These are phyloP conservation scores for Cryphonectria parasitica DNA, from an alignment of 2,329 filamentous ascomycete species.

Conservation along the genomic window DNA sequence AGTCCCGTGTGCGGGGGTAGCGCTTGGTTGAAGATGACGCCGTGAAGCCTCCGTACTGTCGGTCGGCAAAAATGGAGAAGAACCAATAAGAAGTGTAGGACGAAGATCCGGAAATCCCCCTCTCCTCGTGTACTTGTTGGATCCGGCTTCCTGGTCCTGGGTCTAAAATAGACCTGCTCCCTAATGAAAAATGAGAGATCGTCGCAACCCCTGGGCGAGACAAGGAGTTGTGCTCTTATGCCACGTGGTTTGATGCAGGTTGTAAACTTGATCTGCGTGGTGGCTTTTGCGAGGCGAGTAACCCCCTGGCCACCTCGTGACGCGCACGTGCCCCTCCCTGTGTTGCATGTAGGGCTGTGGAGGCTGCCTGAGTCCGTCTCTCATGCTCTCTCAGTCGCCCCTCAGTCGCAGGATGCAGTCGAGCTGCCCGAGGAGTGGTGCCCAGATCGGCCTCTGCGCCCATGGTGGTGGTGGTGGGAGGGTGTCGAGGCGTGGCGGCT, in stretches of 20 bases:
- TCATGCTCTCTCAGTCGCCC: not conserved
- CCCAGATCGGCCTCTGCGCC: conserved; percentile 55
- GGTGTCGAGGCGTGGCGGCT: conserved; percentile 53
- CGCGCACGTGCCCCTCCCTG: not conserved
- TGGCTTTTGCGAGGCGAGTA: not conserved
- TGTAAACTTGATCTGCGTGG: not conserved
- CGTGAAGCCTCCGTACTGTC: conserved; percentile 44
- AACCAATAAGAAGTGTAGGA: not conserved
- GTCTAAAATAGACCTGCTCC: not conserved
- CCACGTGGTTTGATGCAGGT: conserved; percentile 15
- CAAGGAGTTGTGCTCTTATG: not conserved
- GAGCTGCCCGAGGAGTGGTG: conserved; percentile 67
- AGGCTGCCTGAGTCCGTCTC: not conserved
- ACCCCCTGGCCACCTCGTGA: not conserved
- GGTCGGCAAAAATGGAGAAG: conserved; percentile 32
- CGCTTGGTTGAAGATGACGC: conserved; percentile 37
- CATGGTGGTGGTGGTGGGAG: conserved; percentile 40
- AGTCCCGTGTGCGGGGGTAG: conserved; percentile 7
- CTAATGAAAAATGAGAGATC: not conserved
- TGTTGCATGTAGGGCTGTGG: conserved; percentile 17
- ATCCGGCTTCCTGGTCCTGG: not conserved
- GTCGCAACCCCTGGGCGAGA: not conserved
- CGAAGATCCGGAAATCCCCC: conserved; percentile 4
- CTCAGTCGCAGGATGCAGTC: conserved; percentile 61
- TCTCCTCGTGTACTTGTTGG: conserved; percentile 6